phyloP scores from a whole-genome alignment of 2,329 filamentous ascomycete species.

The Berkeleyomyces rouxiae region DNA sequence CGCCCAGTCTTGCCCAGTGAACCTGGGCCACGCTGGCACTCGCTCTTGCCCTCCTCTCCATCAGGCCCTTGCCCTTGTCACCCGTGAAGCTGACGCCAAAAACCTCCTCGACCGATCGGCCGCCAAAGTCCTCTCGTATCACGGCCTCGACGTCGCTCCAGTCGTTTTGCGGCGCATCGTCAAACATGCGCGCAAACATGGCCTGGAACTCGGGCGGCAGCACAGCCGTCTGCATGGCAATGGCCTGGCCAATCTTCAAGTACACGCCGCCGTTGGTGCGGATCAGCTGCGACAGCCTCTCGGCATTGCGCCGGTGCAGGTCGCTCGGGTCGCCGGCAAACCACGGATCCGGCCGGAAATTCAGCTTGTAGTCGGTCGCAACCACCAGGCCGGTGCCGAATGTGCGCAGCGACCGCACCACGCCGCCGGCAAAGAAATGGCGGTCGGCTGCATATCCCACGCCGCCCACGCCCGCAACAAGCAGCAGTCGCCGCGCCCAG shows the following conservation, averaged over 20 bases:
- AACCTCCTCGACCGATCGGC: slow-evolving; percentile 68
- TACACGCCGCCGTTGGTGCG: slow-evolving; percentile 82
- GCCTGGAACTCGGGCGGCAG: slow-evolving; percentile 86
- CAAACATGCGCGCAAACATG: slow-evolving; percentile 95
- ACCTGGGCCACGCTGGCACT: slow-evolving; percentile 93
- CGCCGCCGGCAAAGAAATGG: slow-evolving; percentile 60
- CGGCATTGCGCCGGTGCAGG: slow-evolving; percentile 69
- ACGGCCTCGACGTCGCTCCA: slow-evolving; percentile 79
- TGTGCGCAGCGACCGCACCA: slow-evolving; percentile 64
- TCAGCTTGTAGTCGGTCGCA: slow-evolving; percentile 88
- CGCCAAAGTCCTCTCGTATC: slow-evolving; percentile 75
- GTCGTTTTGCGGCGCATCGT: slow-evolving; percentile 84
- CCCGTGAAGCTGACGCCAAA: slow-evolving; percentile 75
- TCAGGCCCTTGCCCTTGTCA: slow-evolving; percentile 48
- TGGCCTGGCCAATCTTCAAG: slow-evolving; percentile 93
- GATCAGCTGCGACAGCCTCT: slow-evolving; percentile 66
- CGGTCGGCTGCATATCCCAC: slow-evolving; percentile 52
- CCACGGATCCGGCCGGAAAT: slow-evolving; percentile 69
- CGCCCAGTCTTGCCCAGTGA: slow-evolving; percentile 74
- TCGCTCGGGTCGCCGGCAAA: slow-evolving; percentile 58
- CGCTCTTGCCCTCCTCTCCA: slow-evolving; percentile 45
- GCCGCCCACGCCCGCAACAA: slow-evolving; percentile 42
- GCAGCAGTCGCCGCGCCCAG: slow-evolving; percentile 60
- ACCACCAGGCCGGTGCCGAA: slow-evolving; percentile 66
- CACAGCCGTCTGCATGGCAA: slow-evolving; percentile 94